Base-by-base conservation (phyloP, 2,329 filamentous ascomycete genomes). In the Metarhizium rileyi region DNA sequence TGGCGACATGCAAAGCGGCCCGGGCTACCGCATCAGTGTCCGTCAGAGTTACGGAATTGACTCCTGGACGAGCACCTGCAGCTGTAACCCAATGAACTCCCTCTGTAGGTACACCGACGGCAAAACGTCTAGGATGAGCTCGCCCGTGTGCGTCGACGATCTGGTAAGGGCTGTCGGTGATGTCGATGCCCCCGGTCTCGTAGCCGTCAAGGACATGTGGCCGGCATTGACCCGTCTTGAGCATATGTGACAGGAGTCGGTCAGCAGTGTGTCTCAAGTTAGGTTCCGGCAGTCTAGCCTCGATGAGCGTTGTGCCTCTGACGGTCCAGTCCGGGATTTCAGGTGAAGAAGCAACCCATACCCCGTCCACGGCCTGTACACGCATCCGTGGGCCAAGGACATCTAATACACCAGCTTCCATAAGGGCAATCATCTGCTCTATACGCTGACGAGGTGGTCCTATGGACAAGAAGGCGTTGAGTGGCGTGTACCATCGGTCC, bases 71-170 rank as follows among this genome's bases (percentile, higher is more conserved):
- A 2, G 49, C 49, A 9, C 49, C 49, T 4, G 49, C 49, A 12
- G 49, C 49, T 5, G 49, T 51, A 14, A 51, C 49, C 49, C 49
- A 51, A 16, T 51, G 49, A 6, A 51, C 49, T 9, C 49, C 49
- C 22, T 51, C 49, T 1, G 49, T 51, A 18, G 49, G 49, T 20
- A 51, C 35, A 4, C 49, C 49, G 5, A 51, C 27, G 3, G 41
- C 49, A 10, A 48, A 51, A 25, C 49, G 45, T n/a, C n/a, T 48
- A 38, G 46, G 27, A 5, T 51, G 49, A 22, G 33, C 33, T n/a
- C 23, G 33, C 6, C 49, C 49, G 5, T 44, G 28, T 8, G 4
- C 28, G 23, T 51, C 26, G 6, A 51, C 20, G 4, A n/a, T 41
- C 4, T 18, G 26, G 16, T 51, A 51, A 7, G 49, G 49, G 26